Conservation (phyloP, 1,284 basidiomycete genomes). For the Irpex sp. region DNA sequence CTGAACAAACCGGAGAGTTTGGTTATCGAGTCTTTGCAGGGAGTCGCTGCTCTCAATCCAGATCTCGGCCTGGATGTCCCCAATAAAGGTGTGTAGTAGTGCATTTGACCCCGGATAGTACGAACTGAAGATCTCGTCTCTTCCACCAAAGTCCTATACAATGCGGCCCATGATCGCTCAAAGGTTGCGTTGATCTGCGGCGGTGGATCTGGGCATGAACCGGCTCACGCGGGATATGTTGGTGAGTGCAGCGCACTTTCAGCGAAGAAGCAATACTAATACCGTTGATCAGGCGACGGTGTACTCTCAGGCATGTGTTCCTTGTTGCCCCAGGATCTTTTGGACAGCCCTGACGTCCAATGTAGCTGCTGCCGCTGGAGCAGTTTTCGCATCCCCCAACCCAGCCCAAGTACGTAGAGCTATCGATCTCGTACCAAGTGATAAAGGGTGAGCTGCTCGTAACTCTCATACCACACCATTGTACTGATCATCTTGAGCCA, state of each 20-base stretch:
- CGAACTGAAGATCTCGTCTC: background rate
- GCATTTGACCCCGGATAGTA: background rate
- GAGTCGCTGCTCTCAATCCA: conserved; percentile 69
- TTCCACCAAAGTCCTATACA: conserved; percentile 53
- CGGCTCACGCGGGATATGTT: conserved; percentile 79
- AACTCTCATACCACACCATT: background rate
- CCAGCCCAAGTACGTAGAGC: conserved; percentile 75
- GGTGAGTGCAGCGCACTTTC: conserved; percentile 36
- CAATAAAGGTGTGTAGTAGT: conserved; percentile 48
- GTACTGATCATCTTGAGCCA: conserved; percentile 22
- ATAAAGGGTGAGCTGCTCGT: conserved; percentile 56
- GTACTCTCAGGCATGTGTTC: conserved; percentile 62
- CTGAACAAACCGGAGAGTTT: conserved; percentile 63
- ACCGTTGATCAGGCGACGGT: conserved; percentile 52
- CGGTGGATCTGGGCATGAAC: conserved; percentile 90
- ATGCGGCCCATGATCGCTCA: conserved; percentile 47
- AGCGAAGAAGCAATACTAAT: background rate
- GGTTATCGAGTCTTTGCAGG: conserved; percentile 73
- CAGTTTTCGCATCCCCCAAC: conserved; percentile 85
- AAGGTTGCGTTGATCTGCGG: conserved; percentile 84
- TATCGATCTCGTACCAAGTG: conserved; percentile 73
- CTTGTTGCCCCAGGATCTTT: background rate
- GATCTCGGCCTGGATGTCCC: conserved; percentile 59
- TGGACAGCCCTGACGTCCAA: conserved; percentile 1
- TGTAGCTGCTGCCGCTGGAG: conserved; percentile 79